Conservation (phyloP, 2,329 filamentous ascomycete genomes). For the Ophiosphaerella herpotricha region DNA sequence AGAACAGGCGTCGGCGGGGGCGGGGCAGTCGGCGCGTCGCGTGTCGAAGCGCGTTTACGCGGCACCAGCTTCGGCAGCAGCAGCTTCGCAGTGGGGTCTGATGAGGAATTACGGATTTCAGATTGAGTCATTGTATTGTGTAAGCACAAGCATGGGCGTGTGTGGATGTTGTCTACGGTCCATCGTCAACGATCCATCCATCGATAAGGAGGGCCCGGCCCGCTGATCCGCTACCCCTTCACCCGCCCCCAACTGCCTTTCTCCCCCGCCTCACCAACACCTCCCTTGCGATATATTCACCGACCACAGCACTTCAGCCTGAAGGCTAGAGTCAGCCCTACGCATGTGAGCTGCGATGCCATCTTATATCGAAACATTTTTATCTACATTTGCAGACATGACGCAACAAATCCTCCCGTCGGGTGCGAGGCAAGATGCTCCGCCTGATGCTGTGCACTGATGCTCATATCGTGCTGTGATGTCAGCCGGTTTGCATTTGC, state of each 20-base stretch:
- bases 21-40: conserved; percentile 51
- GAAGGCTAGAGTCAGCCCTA: neutral
- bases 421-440: neutral
- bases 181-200: neutral
- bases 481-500: neutral
- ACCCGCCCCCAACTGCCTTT: neutral
- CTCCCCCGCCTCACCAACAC: neutral
- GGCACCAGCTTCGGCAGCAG: conserved; percentile 44
- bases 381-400: too few relatives aligned
- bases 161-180: neutral
- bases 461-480: too few relatives aligned
- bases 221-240: neutral
- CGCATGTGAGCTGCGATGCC: neutral
- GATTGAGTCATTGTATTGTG: conserved; percentile 18
- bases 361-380: neutral
- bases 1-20: conserved; percentile 77
- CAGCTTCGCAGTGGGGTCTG: conserved; percentile 29
- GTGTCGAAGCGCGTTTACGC: conserved; percentile 32
- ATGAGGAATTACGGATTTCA: conserved; percentile 5
- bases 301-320: neutral
- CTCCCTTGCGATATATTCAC: neutral
- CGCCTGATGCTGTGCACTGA: too few relatives aligned
- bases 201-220: neutral
- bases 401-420: neutral
- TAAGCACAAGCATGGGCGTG: neutral